phyloP scores from a whole-genome alignment of 1,139 yeast genomes.

The Geotrichum carabidarum region DNA sequence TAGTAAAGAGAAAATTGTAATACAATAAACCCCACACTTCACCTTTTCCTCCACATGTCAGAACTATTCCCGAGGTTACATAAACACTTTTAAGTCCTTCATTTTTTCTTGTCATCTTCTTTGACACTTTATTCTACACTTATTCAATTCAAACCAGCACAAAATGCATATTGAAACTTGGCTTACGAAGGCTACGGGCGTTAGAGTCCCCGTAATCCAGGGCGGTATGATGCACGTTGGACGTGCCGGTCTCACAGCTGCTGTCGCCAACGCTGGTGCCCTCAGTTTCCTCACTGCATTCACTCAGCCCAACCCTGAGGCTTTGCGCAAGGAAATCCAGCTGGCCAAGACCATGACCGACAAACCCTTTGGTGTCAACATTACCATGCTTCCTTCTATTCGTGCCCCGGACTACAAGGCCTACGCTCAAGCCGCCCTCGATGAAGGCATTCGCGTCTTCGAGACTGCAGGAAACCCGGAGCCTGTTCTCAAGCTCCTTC shows the following conservation, averaged over 20 bases:
- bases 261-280: conserved; percentile 39
- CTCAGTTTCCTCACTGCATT: conserved; percentile 37
- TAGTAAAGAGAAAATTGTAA: not conserved
- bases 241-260: conserved; percentile 35
- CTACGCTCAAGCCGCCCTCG: conserved; percentile 36
- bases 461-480: conserved; percentile 38
- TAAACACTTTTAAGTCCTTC: not conserved
- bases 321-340: conserved; percentile 32
- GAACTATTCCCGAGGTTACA: not conserved
- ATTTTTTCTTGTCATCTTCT: not conserved
- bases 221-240: conserved; percentile 38
- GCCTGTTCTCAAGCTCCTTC: conserved; percentile 27
- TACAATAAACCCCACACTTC: not conserved
- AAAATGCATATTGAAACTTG: conserved; percentile 32
- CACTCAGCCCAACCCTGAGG: conserved; percentile 35
- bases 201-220: conserved; percentile 37
- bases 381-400: conserved; percentile 38
- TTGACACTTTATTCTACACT: not conserved
- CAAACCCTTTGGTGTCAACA: conserved; percentile 37
- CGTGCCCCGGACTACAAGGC: conserved; percentile 36
- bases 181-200: conserved; percentile 35
- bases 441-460: conserved; percentile 36
- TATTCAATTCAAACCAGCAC: conserved; percentile 1
- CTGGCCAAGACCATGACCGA: conserved; percentile 27
- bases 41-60: not conserved